A percentile compares a stretch with the other conserved stretches of the same genome.
Conservation (phyloP, 2,329 filamentous ascomycete genomes). For the Aureobasidium sp. region DNA sequence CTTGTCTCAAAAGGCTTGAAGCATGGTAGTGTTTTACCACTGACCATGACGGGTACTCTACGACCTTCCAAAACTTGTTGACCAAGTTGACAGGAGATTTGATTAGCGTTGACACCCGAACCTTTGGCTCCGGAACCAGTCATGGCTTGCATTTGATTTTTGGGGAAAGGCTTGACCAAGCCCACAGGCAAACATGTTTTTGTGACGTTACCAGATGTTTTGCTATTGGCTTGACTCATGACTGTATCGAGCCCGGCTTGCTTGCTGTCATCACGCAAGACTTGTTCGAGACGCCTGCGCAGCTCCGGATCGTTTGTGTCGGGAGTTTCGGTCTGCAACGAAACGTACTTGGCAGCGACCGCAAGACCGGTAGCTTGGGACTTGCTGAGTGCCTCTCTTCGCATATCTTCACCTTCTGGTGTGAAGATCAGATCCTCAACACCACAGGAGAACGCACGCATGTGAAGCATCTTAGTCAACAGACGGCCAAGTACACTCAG, state of each 20-base stretch:
- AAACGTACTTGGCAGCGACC: conserved; percentile 83
- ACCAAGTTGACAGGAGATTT: conserved; percentile 95
- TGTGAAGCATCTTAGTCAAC: conserved; percentile 81
- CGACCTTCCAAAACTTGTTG: conserved; percentile 95
- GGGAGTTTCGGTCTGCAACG: conserved; percentile 59
- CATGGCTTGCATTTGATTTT: conserved; percentile 99
- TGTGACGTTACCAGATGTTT: conserved; percentile 73
- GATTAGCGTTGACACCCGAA: conserved; percentile 83
- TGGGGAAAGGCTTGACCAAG: conserved; percentile 85
- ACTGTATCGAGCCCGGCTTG: conserved; percentile 84
- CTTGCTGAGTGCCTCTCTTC: conserved; percentile 60
- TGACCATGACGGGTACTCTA: conserved; percentile 94
- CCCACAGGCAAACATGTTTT: conserved; percentile 70
- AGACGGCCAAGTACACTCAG: conserved; percentile 85
- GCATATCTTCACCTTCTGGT: conserved; percentile 63
- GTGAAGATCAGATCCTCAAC: conserved; percentile 93
- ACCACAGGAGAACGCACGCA: conserved; percentile 93
- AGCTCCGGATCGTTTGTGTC: conserved; percentile 64
- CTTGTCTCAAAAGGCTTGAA: conserved; percentile 89
- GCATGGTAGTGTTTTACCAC: conserved; percentile 89
- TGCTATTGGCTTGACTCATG: conserved; percentile 63
- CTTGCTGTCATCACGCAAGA: conserved; percentile 83
- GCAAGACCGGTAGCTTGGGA: conserved; percentile 66
- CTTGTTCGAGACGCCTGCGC: conserved; percentile 73
- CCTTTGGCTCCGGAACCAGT: conserved; percentile 95